Evolutionary conservation across 2,329 filamentous ascomycete species (phyloP), one percentile per base, ranked within the genome.

Genomic region (Curvularia sp.): DNA sequence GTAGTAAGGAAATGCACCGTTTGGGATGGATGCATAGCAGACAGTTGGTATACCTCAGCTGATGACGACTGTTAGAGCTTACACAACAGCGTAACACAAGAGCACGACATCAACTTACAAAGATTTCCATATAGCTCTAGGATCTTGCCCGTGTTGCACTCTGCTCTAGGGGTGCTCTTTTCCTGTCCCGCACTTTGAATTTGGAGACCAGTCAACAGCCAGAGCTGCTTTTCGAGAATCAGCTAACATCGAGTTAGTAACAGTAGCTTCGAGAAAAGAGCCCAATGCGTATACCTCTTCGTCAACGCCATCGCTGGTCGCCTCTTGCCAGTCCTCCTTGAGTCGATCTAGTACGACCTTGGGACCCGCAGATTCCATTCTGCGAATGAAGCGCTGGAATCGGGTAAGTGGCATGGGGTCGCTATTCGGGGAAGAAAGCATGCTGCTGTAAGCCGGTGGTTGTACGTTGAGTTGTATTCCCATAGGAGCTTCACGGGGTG

Each of bases 141-240:
- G 49, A 77, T 73, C 51, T 70, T 75, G 7, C 73, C 72, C 9
- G 70, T 75, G 53, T 73, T 66, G 57, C 64, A 73, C 39, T 53
- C 67, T 56, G 70, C 59, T 61, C 65, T 65, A 50, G 71, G 68
- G 44, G 59, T 47, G 48, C 60, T 59, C 48, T 58, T 66, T 38
- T 60, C 65, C 35, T 62, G 70, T 39, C 69, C 69, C 53, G 70
- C 53, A 47, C 66, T 74, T 31, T 80, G 79, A 38, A 75, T 65
- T 49, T 74, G 80, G 52, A 90, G 75, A 1, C 82, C 82, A 28
- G 83, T 86, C 33, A 88, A 78, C 77, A 92, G 83, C 86, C 86
- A 88, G 41, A 84, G 75, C 65, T 86, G 85, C 68, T 85, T 85
- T 61, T 85, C 83, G 48, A 85, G 77, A 57, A 84, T 84, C 20